Conservation (phyloP, 192 early-diverging fungal genomes). For the Funneliformis mosseae region DNA sequence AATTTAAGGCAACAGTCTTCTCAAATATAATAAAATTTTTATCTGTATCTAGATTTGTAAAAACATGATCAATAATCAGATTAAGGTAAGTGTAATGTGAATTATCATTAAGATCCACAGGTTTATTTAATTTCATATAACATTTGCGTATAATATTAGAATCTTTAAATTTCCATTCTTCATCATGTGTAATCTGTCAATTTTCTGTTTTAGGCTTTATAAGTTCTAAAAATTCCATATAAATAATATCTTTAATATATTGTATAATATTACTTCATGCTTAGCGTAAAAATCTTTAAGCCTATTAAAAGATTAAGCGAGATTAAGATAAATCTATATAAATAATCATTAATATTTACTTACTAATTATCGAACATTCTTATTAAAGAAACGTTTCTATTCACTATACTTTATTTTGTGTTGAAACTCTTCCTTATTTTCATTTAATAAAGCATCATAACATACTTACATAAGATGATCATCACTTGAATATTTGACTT, state of each 20-base stretch:
- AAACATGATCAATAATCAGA: not conserved
- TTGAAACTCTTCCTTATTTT: not conserved
- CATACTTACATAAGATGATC: not conserved
- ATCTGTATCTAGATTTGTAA: not conserved
- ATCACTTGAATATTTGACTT: not conserved
- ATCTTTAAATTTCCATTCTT: not conserved
- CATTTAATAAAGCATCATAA: not conserved
- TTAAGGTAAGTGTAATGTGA: conserved; percentile 2
- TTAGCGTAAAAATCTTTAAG: not conserved
- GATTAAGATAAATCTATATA: not conserved
- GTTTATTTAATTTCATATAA: not conserved
- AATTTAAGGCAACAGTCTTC: not conserved
- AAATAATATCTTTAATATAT: not conserved
- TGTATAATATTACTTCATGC: not conserved
- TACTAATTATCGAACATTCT: not conserved
- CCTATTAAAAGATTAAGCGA: not conserved
- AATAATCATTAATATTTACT: not conserved
- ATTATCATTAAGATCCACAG: not conserved
- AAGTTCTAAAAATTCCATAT: not conserved
- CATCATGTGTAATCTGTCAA: not conserved
- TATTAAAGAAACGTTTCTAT: not conserved
- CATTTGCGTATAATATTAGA: not conserved
- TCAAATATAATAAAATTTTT: not conserved
- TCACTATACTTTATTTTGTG: not conserved
- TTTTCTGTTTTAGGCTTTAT: not conserved